Conservation (phyloP, 2,329 filamentous ascomycete genomes). For the Fusarium tanahbumbuense region DNA sequence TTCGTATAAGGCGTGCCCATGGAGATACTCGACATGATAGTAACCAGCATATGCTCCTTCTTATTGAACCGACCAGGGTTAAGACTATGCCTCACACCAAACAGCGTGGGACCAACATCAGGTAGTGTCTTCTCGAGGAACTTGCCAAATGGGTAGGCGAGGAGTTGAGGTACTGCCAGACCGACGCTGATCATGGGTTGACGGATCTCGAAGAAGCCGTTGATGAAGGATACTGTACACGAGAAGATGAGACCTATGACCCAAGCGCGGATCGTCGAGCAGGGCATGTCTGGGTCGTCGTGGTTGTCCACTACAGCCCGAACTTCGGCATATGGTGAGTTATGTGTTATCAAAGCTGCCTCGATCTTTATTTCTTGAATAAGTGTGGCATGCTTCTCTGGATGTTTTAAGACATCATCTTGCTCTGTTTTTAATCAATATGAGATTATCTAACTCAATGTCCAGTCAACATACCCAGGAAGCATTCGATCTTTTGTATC, state of each 20-base stretch:
- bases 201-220: conserved; percentile 69
- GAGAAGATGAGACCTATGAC: conserved; percentile 64
- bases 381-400: conserved; percentile 53
- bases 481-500: conserved; percentile 53
- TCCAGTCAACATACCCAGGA: conserved; percentile 47
- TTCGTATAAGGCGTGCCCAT: conserved; percentile 61
- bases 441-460: no score
- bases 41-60: conserved; percentile 71
- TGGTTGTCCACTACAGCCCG: conserved; percentile 65
- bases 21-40: conserved; percentile 70
- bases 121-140: conserved; percentile 63
- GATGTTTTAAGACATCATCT: conserved; percentile 49
- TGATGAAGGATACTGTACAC: conserved; percentile 61
- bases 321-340: conserved; percentile 67
- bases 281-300: conserved; percentile 63
- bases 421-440: neutral
- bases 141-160: conserved; percentile 66
- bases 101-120: conserved; percentile 59
- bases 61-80: conserved; percentile 68
- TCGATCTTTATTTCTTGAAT: conserved; percentile 65
- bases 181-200: conserved; percentile 65
- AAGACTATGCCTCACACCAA: conserved; percentile 60
- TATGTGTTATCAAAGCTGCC: conserved; percentile 62
- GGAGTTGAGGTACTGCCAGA: conserved; percentile 66
- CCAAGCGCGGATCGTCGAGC: conserved; percentile 66